A percentile compares a stretch with the other conserved stretches of the same genome.
Conservation (phyloP, 176 grass and related monocot genomes). For the Typha latifolia region DNA sequence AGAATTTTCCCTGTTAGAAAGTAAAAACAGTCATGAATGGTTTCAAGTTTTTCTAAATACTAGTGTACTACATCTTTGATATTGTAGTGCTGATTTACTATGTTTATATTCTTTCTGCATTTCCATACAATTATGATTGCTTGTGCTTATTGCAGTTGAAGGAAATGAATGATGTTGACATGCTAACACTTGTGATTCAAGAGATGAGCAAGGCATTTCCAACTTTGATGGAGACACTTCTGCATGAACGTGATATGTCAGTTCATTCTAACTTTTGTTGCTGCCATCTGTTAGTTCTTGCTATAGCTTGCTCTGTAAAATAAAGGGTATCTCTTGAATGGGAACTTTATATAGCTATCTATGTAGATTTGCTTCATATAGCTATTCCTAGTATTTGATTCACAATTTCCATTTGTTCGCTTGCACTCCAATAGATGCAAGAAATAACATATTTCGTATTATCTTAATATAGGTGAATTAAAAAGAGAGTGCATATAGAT, state of each 20-base stretch:
- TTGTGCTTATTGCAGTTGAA: slow-evolving; percentile 54
- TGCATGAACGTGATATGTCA: slow-evolving; percentile 85
- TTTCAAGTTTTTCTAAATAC: too few species aligned
- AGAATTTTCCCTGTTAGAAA: too few species aligned
- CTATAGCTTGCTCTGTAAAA: neutral
- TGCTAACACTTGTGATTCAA: slow-evolving; percentile 87
- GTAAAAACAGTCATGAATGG: too few species aligned
- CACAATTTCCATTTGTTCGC: too few species aligned
- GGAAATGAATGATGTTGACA: slow-evolving; percentile 92
- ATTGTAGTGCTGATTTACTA: neutral
- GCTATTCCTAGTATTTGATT: too few species aligned
- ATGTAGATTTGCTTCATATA: too few species aligned
- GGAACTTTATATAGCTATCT: neutral
- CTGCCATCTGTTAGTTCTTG: neutral
- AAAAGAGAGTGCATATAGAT: too few species aligned
- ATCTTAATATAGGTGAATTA: too few species aligned
- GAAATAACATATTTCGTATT: too few species aligned
- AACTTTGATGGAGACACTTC: slow-evolving; percentile 77
- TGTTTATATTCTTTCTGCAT: neutral
- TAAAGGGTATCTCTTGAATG: neutral
- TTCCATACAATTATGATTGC: neutral
- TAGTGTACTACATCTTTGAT: neutral
- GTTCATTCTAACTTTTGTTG: slow-evolving; percentile 19
- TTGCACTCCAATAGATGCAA: too few species aligned
- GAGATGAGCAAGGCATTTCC: slow-evolving; percentile 95